phyloP scores from a whole-genome alignment of 2,329 filamentous ascomycete species.

The Penicillium verrucosum region DNA sequence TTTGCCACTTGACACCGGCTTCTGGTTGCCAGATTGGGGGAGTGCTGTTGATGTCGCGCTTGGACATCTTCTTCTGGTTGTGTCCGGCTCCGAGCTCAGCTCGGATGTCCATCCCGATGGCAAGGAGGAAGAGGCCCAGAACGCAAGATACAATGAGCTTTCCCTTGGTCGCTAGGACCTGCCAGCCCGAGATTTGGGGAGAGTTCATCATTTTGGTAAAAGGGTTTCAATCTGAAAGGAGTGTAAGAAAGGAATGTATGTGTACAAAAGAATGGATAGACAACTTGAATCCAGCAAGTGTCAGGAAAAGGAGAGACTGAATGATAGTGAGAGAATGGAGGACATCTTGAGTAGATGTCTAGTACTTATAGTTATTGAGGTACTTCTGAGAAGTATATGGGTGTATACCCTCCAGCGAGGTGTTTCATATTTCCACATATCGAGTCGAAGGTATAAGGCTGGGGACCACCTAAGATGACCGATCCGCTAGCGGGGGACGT shows the following conservation, averaged over 20 bases:
- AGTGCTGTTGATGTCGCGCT: background rate
- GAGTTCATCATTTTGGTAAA: background rate
- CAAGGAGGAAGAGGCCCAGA: slow-evolving; percentile 1
- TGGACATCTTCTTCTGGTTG: background rate
- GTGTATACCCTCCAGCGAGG: background rate
- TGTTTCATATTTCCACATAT: slow-evolving; percentile 1
- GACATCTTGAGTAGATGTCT: background rate
- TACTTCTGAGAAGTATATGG: background rate
- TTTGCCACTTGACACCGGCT: slow-evolving; percentile 59
- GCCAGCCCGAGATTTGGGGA: background rate
- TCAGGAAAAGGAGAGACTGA: slow-evolving; percentile 3
- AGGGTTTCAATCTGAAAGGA: background rate
- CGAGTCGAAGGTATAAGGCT: background rate
- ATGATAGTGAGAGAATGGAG: background rate
- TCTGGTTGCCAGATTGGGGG: slow-evolving; percentile 50
- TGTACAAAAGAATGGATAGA: slow-evolving; percentile 6
- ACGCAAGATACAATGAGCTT: background rate
- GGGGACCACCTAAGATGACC: background rate
- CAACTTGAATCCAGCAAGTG: slow-evolving; percentile 11
- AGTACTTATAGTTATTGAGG: background rate
- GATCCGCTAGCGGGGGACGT: slow-evolving; percentile 1
- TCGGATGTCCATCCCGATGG: slow-evolving; percentile 2
- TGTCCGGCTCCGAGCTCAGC: background rate
- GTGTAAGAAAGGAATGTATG: slow-evolving; percentile 2
- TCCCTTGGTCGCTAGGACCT: background rate